A percentile compares a stretch with the other conserved stretches of the same genome.
Conservation (phyloP, 495 filamentous ascomycete species). For the Diplogelasinospora grovesii region DNA sequence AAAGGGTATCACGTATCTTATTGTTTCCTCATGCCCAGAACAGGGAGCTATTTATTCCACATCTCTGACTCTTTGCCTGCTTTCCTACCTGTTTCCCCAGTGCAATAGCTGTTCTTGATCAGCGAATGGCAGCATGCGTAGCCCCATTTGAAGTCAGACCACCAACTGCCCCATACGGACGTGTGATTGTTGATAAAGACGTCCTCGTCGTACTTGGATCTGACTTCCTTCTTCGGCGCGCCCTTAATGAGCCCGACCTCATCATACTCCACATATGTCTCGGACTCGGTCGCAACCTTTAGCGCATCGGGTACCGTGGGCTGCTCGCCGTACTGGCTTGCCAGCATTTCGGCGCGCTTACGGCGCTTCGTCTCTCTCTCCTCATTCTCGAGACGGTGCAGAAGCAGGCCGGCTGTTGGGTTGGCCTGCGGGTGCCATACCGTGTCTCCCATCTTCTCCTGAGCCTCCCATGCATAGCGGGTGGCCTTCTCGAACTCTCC, state of each 20-base stretch:
- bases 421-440: conserved; percentile 89
- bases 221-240: conserved; percentile 62
- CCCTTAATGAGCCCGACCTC: conserved; percentile 85
- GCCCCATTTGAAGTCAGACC: conserved; percentile 93
- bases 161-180: conserved; percentile 96
- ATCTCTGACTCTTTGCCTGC: conserved; percentile 33
- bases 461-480: conserved; percentile 88
- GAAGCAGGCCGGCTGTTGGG: conserved; percentile 82
- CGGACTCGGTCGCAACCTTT: conserved; percentile 65
- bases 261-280: conserved; percentile 93
- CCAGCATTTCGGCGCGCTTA: conserved; percentile 61
- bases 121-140: conserved; percentile 92
- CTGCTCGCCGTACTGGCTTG: conserved; percentile 80
- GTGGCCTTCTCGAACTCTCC: conserved; percentile 90
- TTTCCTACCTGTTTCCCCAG: conserved; percentile 73
- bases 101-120: conserved; percentile 95
- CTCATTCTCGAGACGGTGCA: conserved; percentile 68
- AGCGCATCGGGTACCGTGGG: conserved; percentile 57
- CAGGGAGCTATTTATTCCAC: conserved; percentile 25
- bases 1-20: conserved; percentile 27
- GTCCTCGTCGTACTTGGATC: conserved; percentile 88
- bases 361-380: conserved; percentile 62
- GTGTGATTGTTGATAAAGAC: conserved; percentile 85
- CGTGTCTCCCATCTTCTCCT: conserved; percentile 69
- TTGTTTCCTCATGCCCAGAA: conserved; percentile 2